These are phyloP conservation scores for Acacia confusa DNA, from an alignment of 306 rosid genomes.

Conservation along the genomic window DNA sequence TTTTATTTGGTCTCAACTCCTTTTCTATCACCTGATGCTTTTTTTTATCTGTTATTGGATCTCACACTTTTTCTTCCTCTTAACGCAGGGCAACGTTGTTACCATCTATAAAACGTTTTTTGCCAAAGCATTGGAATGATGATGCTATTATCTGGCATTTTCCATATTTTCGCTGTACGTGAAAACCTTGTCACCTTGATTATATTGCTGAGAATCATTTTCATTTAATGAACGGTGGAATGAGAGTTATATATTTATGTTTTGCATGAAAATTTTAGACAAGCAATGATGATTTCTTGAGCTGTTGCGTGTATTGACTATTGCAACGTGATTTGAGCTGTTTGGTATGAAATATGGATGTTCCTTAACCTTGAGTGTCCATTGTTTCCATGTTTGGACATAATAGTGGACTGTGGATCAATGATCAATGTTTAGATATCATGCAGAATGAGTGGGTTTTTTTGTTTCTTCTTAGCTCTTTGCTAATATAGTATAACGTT, in stretches of 20 bases:
- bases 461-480: not conserved
- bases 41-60: not conserved
- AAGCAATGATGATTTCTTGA: constrained; percentile 14
- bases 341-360: not conserved
- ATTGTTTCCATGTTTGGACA: not conserved
- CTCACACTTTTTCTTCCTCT: constrained; percentile 26
- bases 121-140: constrained; percentile 82
- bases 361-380: not conserved
- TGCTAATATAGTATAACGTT: not conserved
- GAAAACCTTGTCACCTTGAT: constrained; percentile 13
- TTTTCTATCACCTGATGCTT: not conserved
- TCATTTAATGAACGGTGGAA: not conserved
- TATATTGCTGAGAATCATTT: constrained; percentile 13
- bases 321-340: constrained; percentile 20
- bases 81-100: constrained; percentile 83
- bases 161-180: constrained; percentile 90
- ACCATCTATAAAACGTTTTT: constrained; percentile 77
- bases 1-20: not conserved
- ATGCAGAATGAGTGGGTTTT: not conserved
- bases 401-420: not conserved
- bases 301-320: constrained; percentile 1
- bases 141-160: constrained; percentile 68
- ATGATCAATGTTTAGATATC: too few relatives aligned
- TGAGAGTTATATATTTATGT: constrained; percentile 12
- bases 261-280: not conserved